Evolutionary conservation across 2,329 filamentous ascomycete species (phyloP), one percentile per base, ranked within the genome.

Genomic region (Sarocladium kiliense): DNA sequence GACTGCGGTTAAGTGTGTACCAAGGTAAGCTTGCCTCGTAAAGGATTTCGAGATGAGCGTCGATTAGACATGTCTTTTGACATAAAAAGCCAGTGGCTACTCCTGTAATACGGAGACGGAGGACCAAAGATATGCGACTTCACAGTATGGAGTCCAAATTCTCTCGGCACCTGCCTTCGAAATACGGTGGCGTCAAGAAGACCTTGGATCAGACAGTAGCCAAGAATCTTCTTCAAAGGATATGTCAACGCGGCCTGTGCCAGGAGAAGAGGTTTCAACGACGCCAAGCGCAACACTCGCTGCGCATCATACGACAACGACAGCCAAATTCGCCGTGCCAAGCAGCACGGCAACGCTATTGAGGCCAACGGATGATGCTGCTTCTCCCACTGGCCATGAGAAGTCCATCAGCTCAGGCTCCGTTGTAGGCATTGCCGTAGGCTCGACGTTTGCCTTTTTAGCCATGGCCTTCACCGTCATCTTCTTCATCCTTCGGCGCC

Each of bases 401-500:
- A 30, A 21, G 14, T 47, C 21, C n/a, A 4, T 57, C 11, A 58
- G 18, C 21, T 18, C 56, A 11, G 55, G 58, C 12, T 27, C 54
- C 3, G 58, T 60, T 34, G 58, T 56, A 16, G 60, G 60, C 12
- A 58, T 62, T n/a, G 54, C 54, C 10, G 41, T 61, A 21, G 60
- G 59, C 11, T 44, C 55, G 14, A 39, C 44, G 3, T 42, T 50
- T 25, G 55, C 50, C 21, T 62, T 65, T 47, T 62, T 77, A 16
- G 58, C 75, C 34, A 73, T 66, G 53, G 72, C 68, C 21, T 68
- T 67, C 1, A 57, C 63, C 23, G 65, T 70, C 16, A 72, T 74
- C 11, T 61, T 76, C 4, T 62, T 71, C 16, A 68, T 74, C 9
- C 41, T 55, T 14, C 27, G 41, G 30, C 25, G 27, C 10, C 53